These are phyloP conservation scores for Paramecium primaurelia DNA, from an alignment of 73 alveolate genomes.

Conservation along the genomic window DNA sequence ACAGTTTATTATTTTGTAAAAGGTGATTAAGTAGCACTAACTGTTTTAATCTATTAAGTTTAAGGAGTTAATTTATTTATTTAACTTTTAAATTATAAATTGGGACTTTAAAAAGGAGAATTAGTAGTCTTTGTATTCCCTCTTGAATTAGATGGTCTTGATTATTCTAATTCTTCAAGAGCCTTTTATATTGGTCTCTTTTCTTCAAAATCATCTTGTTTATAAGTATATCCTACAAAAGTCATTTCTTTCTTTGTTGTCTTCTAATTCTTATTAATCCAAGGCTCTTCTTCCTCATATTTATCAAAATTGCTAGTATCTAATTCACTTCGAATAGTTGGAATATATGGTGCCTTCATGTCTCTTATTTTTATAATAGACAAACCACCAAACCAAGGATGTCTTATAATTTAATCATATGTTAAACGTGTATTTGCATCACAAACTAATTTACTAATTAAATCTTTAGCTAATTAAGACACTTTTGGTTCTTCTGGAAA, in stretches of 20 bases:
- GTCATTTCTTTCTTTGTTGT: conserved; percentile 47
- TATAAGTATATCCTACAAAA: conserved; percentile 81
- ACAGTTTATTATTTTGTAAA: not conserved
- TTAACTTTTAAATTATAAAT: not conserved
- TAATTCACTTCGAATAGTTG: conserved; percentile 71
- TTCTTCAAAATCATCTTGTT: conserved; percentile 71
- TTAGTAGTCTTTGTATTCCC: not conserved
- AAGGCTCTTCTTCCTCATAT: conserved; percentile 83
- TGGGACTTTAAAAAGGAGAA: conserved; percentile 21
- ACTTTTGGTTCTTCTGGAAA: conserved; percentile 92
- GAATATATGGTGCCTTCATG: conserved; percentile 76
- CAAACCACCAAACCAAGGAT: conserved; percentile 81
- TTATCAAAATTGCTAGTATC: conserved; percentile 80
- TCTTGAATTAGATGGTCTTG: conserved; percentile 30
- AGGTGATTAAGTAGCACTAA: not conserved
- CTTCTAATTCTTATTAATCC: conserved; percentile 48
- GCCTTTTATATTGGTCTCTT: conserved; percentile 56
- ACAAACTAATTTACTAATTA: conserved; percentile 79
- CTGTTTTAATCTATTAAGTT: not conserved
- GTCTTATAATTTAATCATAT: conserved; percentile 75
- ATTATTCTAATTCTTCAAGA: conserved; percentile 50
- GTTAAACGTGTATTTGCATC: conserved; percentile 84
- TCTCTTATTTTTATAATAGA: conserved; percentile 73
- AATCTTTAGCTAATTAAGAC: conserved; percentile 78
- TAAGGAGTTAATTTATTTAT: not conserved